A percentile compares a stretch with the other conserved stretches of the same genome.
Evolutionary conservation across 352 stramenopile genomes (phyloP).

Genomic region (Globisporangium rhizosaccharum): DNA sequence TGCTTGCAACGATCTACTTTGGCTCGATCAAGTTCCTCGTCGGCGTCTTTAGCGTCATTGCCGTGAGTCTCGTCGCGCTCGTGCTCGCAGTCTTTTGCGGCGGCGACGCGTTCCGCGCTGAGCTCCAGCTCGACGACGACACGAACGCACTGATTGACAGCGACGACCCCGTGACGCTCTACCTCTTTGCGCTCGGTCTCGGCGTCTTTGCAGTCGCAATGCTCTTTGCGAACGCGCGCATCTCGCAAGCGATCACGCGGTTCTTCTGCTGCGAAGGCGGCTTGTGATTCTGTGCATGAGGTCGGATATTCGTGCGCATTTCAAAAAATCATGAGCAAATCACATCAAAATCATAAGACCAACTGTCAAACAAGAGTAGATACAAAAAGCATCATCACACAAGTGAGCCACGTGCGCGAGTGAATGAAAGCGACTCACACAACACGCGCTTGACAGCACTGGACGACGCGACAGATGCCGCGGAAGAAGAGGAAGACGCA

Average conservation of each 20-base stretch:
- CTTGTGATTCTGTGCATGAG: neutral
- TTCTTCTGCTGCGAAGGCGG: slow-evolving; percentile 47
- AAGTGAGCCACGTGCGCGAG: no score
- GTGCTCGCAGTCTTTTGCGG: slow-evolving; percentile 30
- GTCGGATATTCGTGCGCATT: neutral
- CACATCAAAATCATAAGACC: no score
- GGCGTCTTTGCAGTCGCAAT: slow-evolving; percentile 26
- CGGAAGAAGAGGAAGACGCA: no score
- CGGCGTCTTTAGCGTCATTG: slow-evolving; percentile 23
- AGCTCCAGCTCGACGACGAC: slow-evolving; percentile 8
- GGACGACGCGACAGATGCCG: no score
- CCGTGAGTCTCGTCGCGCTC: slow-evolving; percentile 21
- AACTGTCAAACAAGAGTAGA: no score
- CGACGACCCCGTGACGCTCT: slow-evolving; percentile 23
- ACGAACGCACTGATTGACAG: slow-evolving; percentile 1
- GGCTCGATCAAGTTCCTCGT: slow-evolving; percentile 39
- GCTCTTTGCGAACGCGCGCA: slow-evolving; percentile 31
- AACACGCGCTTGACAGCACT: no score
- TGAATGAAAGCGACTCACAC: no score
- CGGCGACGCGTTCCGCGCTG: slow-evolving; percentile 20
- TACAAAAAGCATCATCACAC: no score
- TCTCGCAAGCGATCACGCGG: slow-evolving; percentile 42
- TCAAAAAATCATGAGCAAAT: no score
- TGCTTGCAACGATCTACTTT: slow-evolving; percentile 46
- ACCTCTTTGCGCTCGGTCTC: slow-evolving; percentile 25